These are phyloP conservation scores for Penicillium frequentans DNA, from an alignment of 2,329 filamentous ascomycete species.

Conservation along the genomic window DNA sequence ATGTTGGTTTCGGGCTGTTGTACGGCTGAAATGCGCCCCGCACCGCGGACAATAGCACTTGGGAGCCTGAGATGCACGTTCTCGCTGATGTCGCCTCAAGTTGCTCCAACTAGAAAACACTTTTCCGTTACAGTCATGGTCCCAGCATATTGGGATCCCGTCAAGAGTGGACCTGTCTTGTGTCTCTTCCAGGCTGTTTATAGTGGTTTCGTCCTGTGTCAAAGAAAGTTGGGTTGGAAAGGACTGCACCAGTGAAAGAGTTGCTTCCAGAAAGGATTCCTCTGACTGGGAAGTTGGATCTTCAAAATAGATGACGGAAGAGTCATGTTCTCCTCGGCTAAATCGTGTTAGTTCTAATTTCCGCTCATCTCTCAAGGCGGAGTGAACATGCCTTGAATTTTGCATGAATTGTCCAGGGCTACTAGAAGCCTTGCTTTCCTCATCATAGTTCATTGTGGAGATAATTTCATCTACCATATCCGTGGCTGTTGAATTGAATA, in stretches of 20 bases:
- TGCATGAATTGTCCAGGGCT: neutral
- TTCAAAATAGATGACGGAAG: neutral
- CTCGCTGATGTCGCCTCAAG: constrained; percentile 74
- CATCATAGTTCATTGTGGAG: neutral
- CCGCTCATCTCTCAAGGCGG: neutral
- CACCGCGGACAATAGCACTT: neutral
- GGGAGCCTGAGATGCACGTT: neutral
- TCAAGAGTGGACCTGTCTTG: neutral
- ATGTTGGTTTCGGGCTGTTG: neutral
- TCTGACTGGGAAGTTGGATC: neutral
- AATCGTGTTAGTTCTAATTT: neutral
- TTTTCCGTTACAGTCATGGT: constrained; percentile 91
- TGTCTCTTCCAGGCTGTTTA: neutral
- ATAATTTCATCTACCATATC: neutral
- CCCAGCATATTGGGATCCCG: constrained; percentile 65
- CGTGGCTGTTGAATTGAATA: neutral
- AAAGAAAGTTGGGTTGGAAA: neutral
- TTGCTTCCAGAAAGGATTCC: neutral
- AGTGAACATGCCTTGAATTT: neutral
- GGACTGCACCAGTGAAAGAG: neutral
- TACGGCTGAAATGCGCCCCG: neutral
- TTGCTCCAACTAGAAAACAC: constrained; percentile 97
- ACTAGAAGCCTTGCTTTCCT: neutral
- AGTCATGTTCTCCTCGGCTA: neutral
- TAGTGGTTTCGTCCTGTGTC: neutral